These are phyloP conservation scores for Diaporthe ilicicola DNA, from an alignment of 2,329 filamentous ascomycete genomes.

Conservation along the genomic window DNA sequence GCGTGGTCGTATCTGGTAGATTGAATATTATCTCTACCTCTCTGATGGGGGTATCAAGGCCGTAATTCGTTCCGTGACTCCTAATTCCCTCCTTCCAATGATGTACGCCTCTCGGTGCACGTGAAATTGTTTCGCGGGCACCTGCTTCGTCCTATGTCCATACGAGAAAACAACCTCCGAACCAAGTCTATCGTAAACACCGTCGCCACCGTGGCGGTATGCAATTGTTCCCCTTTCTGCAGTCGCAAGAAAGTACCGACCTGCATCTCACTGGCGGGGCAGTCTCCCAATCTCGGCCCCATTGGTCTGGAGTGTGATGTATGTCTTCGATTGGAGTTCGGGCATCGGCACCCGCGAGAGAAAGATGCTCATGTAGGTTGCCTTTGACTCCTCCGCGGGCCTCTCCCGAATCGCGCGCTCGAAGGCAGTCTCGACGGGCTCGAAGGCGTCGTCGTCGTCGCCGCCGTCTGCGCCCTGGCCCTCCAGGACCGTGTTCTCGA, in stretches of 20 bases:
- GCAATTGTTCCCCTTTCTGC: not conserved
- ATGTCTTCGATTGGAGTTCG: conserved; percentile 60
- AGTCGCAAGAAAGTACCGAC: not conserved
- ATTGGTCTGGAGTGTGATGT: conserved; percentile 58
- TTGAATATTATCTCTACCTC: conserved; percentile 12
- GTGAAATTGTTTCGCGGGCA: not conserved
- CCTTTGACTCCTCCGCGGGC: conserved; percentile 54
- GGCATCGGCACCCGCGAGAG: conserved; percentile 62
- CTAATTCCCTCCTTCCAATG: not conserved
- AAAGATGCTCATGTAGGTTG: conserved; percentile 66
- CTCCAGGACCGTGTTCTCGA: conserved; percentile 54
- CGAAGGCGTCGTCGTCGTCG: conserved; percentile 59
- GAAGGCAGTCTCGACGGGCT: conserved; percentile 65
- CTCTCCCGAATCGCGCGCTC: conserved; percentile 58
- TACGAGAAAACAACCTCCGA: conserved; percentile 2
- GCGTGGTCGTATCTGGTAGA: not conserved
- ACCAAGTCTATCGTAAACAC: conserved; percentile 4
- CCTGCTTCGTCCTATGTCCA: not conserved
- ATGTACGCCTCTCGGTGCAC: not conserved
- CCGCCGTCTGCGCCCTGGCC: conserved; percentile 40
- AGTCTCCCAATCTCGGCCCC: conserved; percentile 38
- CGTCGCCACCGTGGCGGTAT: not conserved
- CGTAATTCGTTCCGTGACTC: conserved; percentile 17
- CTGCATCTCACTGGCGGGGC: not conserved
- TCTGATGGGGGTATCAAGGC: conserved; percentile 25